These are phyloP conservation scores for Cryphonectria nitschkei DNA, from an alignment of 2,329 filamentous ascomycete genomes.

Conservation along the genomic window DNA sequence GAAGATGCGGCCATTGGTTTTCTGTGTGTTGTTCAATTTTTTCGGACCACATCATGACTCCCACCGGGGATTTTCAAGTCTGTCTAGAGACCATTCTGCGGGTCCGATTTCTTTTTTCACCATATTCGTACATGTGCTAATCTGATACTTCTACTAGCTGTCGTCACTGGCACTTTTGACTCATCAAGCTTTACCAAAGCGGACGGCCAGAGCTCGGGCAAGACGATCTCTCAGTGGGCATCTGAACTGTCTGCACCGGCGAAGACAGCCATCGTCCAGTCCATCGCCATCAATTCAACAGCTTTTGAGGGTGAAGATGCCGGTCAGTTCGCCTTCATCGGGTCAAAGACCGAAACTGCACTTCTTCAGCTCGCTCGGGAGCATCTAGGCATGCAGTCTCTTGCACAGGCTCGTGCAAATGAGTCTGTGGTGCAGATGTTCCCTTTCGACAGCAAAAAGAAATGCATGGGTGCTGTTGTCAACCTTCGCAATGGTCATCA, in stretches of 20 bases:
- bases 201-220: constrained; percentile 1
- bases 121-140: not conserved
- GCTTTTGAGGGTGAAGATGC: constrained; percentile 57
- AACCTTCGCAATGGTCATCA: constrained; percentile 48
- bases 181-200: constrained; percentile 20
- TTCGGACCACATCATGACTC: not conserved
- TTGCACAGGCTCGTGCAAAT: constrained; percentile 51
- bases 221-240: constrained; percentile 38
- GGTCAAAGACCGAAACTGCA: constrained; percentile 61
- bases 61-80: not conserved
- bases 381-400: constrained; percentile 52
- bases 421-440: constrained; percentile 54
- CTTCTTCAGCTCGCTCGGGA: constrained; percentile 55
- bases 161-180: constrained; percentile 72
- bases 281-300: constrained; percentile 60
- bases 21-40: not conserved
- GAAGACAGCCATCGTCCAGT: constrained; percentile 45
- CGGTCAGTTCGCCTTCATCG: constrained; percentile 51
- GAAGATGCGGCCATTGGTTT: too few relatives aligned
- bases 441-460: constrained; percentile 58
- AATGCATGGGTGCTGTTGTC: constrained; percentile 61
- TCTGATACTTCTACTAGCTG: constrained; percentile 40
- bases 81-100: not conserved
- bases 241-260: constrained; percentile 34
- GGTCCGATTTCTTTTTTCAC: not conserved